These are phyloP conservation scores for Exophiala bonariae DNA, from an alignment of 2,329 filamentous ascomycete species.

Conservation along the genomic window DNA sequence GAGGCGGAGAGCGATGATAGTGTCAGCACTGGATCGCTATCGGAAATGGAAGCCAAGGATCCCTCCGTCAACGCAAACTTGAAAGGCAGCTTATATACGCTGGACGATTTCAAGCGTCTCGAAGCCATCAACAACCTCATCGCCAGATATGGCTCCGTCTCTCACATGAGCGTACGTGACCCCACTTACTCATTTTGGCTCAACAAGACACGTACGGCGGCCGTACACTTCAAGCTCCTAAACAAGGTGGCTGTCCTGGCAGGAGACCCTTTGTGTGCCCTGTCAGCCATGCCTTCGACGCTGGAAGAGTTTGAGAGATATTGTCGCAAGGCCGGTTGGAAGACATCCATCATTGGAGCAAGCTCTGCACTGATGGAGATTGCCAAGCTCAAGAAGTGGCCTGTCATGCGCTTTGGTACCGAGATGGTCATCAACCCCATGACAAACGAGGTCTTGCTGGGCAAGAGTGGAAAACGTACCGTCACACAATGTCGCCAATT, in stretches of 20 bases:
- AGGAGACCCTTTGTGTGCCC: slow-evolving; percentile 40
- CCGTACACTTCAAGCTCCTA: slow-evolving; percentile 41
- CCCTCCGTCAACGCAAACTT: not conserved
- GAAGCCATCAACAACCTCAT: slow-evolving; percentile 34
- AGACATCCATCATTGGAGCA: slow-evolving; percentile 39
- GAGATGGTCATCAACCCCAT: slow-evolving; percentile 43
- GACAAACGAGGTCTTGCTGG: slow-evolving; percentile 40
- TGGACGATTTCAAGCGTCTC: slow-evolving; percentile 34
- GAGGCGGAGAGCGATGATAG: slow-evolving; percentile 2
- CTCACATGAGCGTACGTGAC: slow-evolving; percentile 46
- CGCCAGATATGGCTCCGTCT: slow-evolving; percentile 36
- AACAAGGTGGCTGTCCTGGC: slow-evolving; percentile 38
- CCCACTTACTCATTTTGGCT: slow-evolving; percentile 42
- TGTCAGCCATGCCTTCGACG: slow-evolving; percentile 28
- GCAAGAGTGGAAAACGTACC: slow-evolving; percentile 39
- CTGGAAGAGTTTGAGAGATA: slow-evolving; percentile 38
- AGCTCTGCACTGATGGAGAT: slow-evolving; percentile 35
- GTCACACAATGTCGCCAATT: slow-evolving; percentile 38
- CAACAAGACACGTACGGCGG: slow-evolving; percentile 35
- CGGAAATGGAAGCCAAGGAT: slow-evolving; percentile 4
- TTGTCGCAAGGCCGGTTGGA: slow-evolving; percentile 31
- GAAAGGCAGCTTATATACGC: slow-evolving; percentile 27
- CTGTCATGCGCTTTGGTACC: slow-evolving; percentile 38
- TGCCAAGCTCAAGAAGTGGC: slow-evolving; percentile 33
- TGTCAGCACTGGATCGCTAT: slow-evolving; percentile 8